phyloP scores from a whole-genome alignment of 2,329 filamentous ascomycete species.

The Fusarium sp. region DNA sequence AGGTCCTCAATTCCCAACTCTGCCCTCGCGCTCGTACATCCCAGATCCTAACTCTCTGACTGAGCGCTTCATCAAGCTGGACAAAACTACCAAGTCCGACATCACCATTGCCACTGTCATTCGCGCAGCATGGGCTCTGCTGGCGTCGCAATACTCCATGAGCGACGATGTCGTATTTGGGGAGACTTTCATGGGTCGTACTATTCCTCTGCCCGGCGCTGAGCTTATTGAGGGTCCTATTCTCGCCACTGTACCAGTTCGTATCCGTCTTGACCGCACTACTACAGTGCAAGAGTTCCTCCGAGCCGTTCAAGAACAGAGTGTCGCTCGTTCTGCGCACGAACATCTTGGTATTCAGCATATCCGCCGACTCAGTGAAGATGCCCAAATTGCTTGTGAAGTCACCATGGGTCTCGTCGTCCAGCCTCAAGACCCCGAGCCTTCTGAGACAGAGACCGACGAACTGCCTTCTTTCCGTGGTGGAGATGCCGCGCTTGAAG shows the following conservation, averaged over 20 bases:
- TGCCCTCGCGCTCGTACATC: constrained; percentile 44
- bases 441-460: constrained; percentile 21
- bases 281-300: constrained; percentile 42
- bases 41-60: constrained; percentile 38
- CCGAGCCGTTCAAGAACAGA: constrained; percentile 46
- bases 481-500: constrained; percentile 67
- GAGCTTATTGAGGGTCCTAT: constrained; percentile 50
- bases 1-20: constrained; percentile 43
- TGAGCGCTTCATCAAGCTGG: constrained; percentile 35
- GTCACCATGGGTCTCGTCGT: constrained; percentile 65
- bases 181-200: constrained; percentile 48
- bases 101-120: constrained; percentile 45
- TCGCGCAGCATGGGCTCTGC: constrained; percentile 48
- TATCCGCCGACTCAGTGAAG: constrained; percentile 57
- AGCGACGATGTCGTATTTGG: constrained; percentile 49
- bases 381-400: constrained; percentile 66
- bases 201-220: constrained; percentile 45
- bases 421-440: constrained; percentile 56
- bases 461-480: constrained; percentile 60
- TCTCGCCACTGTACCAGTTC: constrained; percentile 45
- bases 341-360: constrained; percentile 53
- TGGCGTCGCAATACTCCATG: constrained; percentile 46
- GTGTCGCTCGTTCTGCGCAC: constrained; percentile 43
- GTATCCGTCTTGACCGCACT: constrained; percentile 42
- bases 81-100: constrained; percentile 38